phyloP scores from a whole-genome alignment of 495 filamentous ascomycete species.

The Daldinia bambusicola region DNA sequence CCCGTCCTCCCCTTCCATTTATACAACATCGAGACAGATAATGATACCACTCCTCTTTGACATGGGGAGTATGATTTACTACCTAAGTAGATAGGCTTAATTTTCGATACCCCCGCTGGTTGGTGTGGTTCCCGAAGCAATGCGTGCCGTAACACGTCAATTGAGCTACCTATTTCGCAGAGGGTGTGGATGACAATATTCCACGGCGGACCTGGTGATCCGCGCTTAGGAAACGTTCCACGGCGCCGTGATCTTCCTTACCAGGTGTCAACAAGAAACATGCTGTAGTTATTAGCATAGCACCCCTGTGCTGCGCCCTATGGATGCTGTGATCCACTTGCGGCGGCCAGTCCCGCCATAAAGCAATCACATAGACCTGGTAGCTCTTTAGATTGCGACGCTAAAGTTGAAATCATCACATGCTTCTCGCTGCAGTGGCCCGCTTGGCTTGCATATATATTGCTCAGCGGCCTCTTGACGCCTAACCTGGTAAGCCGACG shows the following conservation, averaged over 20 bases:
- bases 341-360: conserved; percentile 29
- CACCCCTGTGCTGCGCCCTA: conserved; percentile 11
- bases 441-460: conserved; percentile 30
- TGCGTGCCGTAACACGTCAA: conserved; percentile 24
- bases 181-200: conserved; percentile 27
- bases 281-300: conserved; percentile 14
- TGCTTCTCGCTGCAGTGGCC: conserved; percentile 25
- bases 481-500: conserved; percentile 36
- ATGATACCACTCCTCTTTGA: conserved; percentile 14
- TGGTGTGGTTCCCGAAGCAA: conserved; percentile 26
- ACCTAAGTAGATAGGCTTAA: conserved; percentile 14
- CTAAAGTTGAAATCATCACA: conserved; percentile 36
- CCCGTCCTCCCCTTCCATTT: conserved; percentile 20
- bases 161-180: conserved; percentile 16
- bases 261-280: conserved; percentile 28
- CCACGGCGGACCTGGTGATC: conserved; percentile 29
- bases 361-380: conserved; percentile 30
- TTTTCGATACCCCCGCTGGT: conserved; percentile 15
- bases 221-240: conserved; percentile 41
- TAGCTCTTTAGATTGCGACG: conserved; percentile 26
- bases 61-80: conserved; percentile 17
- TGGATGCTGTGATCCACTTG: conserved; percentile 19
- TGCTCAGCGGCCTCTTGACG: conserved; percentile 9
- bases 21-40: conserved; percentile 2
- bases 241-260: conserved; percentile 28